These are phyloP conservation scores for Cryptococcus floricola DNA, from an alignment of 1,284 basidiomycete species.

Conservation along the genomic window DNA sequence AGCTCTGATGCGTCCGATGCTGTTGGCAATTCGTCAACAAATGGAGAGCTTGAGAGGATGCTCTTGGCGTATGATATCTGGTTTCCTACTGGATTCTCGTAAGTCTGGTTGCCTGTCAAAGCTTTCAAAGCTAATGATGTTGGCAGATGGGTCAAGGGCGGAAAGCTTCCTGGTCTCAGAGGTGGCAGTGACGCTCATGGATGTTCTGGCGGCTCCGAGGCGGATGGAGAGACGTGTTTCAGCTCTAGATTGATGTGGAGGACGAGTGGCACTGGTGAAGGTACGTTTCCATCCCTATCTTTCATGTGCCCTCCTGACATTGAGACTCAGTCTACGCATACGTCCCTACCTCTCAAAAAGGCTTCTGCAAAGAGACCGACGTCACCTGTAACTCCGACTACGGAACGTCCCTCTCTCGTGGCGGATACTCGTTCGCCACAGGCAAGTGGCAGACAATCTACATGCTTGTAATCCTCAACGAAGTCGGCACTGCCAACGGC, in stretches of 20 bases:
- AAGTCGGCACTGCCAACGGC: constrained; percentile 40
- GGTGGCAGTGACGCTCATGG: constrained; percentile 41
- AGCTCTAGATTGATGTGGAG: constrained; percentile 50
- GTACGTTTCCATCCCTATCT: constrained; percentile 12
- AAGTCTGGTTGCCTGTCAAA: constrained; percentile 7
- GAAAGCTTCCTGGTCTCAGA: constrained; percentile 49
- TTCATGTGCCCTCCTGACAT: neutral
- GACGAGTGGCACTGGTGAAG: constrained; percentile 39
- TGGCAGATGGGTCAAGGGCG: constrained; percentile 40
- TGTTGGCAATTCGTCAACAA: constrained; percentile 19
- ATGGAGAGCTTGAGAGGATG: constrained; percentile 42
- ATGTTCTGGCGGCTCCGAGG: constrained; percentile 47
- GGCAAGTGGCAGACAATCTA: constrained; percentile 47
- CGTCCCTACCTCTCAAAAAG: constrained; percentile 36
- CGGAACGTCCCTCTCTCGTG: constrained; percentile 47
- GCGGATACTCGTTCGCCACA: constrained; percentile 38
- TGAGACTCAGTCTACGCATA: constrained; percentile 47
- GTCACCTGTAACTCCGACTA: constrained; percentile 48
- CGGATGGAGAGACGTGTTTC: constrained; percentile 47
- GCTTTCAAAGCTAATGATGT: neutral
- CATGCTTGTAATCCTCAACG: constrained; percentile 47
- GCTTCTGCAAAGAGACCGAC: constrained; percentile 32
- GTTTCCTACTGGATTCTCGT: constrained; percentile 36
- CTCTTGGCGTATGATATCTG: constrained; percentile 41
- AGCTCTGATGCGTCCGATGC: constrained; percentile 5